phyloP scores from a whole-genome alignment of 768 basidiomycete species.

The Boletus speciosus region DNA sequence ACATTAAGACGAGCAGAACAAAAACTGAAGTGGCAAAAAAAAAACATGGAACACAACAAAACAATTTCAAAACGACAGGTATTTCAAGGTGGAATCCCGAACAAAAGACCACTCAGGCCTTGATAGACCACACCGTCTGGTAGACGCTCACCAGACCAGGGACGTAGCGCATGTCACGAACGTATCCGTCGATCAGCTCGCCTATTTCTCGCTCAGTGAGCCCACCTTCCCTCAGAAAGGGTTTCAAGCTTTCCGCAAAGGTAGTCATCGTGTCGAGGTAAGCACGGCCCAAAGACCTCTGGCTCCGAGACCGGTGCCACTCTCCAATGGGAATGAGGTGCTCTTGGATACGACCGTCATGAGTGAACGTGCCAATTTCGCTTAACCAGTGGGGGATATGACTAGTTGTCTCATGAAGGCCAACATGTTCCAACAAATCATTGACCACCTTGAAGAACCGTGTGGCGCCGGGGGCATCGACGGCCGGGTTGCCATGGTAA shows the following conservation, averaged over 20 bases:
- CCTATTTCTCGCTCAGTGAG: constrained; percentile 36
- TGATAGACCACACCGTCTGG: constrained; percentile 48
- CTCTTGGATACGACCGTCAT: constrained; percentile 31
- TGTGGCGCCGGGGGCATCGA: constrained; percentile 24
- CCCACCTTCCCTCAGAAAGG: constrained; percentile 43
- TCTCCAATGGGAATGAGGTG: constrained; percentile 54
- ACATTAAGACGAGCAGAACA: neutral
- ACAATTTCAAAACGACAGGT: neutral
- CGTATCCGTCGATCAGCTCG: constrained; percentile 38
- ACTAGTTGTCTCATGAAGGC: constrained; percentile 38
- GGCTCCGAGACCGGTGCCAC: constrained; percentile 41
- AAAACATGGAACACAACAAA: neutral
- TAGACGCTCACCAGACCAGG: constrained; percentile 48
- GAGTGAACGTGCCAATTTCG: constrained; percentile 37
- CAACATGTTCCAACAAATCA: constrained; percentile 34
- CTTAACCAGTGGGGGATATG: constrained; percentile 38
- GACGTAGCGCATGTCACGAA: constrained; percentile 44
- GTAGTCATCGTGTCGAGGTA: constrained; percentile 38
- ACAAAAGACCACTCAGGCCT: constrained; percentile 11
- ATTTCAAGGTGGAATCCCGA: neutral
- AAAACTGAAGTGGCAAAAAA: neutral
- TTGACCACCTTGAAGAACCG: constrained; percentile 41
- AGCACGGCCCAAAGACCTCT: constrained; percentile 39
- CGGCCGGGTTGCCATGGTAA: constrained; percentile 23
- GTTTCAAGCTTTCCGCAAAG: constrained; percentile 48